Evolutionary conservation across 495 filamentous ascomycete genomes (phyloP).

Genomic region (Lepraria neglecta): DNA sequence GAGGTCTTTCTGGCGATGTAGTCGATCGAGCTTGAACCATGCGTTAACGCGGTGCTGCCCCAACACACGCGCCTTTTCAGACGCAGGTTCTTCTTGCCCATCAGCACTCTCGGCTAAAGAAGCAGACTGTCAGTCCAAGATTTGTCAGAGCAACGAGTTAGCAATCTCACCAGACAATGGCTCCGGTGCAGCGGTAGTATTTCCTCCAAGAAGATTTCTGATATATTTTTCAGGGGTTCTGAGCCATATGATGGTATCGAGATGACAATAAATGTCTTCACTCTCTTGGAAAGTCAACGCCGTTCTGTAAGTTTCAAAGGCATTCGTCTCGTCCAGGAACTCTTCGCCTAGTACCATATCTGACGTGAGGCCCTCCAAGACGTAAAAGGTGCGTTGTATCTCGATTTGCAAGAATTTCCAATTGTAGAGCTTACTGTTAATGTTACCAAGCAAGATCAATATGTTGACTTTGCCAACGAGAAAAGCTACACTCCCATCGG

Average conservation of each 20-base stretch:
- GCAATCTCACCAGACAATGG: no score
- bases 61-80: no score
- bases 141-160: no score
- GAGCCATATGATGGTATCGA: neutral
- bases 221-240: neutral
- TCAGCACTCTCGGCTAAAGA: no score
- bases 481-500: neutral
- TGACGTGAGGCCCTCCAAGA: neutral
- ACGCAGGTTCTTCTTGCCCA: no score
- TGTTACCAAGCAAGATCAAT: neutral
- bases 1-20: no score
- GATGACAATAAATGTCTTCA: neutral
- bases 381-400: neutral
- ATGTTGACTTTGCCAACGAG: neutral
- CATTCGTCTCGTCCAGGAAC: conserved; percentile 6
- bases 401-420: neutral
- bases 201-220: no score
- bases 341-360: conserved; percentile 7
- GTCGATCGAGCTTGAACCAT: no score
- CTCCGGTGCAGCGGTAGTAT: no score
- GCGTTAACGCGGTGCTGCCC: no score
- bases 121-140: no score
- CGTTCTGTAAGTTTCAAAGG: conserved; percentile 10
- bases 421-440: no score
- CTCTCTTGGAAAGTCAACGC: conserved; percentile 18